Base-by-base conservation (phyloP, 495 filamentous ascomycete species). In the Penicillium egyptiacum region DNA sequence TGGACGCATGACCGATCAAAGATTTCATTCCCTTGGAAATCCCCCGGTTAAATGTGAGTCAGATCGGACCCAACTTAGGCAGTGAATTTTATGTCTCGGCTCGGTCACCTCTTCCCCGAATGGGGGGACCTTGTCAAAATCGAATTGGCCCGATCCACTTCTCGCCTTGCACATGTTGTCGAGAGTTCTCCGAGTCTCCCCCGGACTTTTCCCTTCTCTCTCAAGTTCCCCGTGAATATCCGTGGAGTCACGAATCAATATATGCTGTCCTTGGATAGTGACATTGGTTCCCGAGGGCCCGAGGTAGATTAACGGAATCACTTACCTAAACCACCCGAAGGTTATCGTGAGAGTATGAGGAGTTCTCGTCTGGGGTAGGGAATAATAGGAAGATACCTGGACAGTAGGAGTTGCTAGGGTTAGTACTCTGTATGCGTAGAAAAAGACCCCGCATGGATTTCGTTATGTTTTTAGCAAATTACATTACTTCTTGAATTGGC, bases 181-280 rank as follows among this genome's bases (percentile, higher is more conserved):
- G 64, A 67, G 57, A 62, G 64, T 67, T 67, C 62, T 62, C 64
- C 64, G 64, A 67, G 54, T 62, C 56, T 67, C 49, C 56, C 59
- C 64, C 64, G 64, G 56, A 53, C 45, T 57, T 20, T 51, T 53
- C 49, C 43, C 26, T 48, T 10, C n/a, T 31, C 30, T 46, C 10
- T 9, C 14, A 30, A 49, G 56, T 62, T 64, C 56, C 56, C 65
- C 65, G 65, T 40, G 50, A 50, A 60, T 67, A 67, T 58, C 65
- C 65, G 65, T 49, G 4, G 23, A 8, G 20, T 26, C n/a, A 14
- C 5, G 44, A 28, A 42, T 49, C 33, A 37, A 44, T 3, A 5
- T 25, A 4, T 16, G n/a, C n/a, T 6, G 50, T 30, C n/a, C 16
- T 3, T 23, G 17, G 25, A 43, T 22, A 25, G 6, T 16, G 5